phyloP scores from a whole-genome alignment of 306 rosid species.

The Casuarina glauca region DNA sequence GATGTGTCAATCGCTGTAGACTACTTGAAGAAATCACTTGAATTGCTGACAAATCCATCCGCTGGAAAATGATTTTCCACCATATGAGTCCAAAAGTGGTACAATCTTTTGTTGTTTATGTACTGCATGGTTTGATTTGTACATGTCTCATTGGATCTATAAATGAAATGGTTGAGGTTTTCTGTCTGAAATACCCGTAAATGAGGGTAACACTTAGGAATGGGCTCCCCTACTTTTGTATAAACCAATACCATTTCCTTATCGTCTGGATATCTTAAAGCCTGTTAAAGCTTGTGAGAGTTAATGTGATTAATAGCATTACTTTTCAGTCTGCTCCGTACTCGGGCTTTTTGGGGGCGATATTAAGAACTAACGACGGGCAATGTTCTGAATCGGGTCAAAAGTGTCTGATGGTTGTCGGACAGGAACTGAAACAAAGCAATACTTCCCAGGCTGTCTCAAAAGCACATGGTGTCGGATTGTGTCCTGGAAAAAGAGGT shows the following conservation, averaged over 20 bases:
- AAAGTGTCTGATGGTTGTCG: neutral
- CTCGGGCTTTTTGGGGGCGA: neutral
- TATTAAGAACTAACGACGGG: neutral
- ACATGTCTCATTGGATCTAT: slow-evolving; percentile 23
- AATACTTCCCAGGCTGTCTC: neutral
- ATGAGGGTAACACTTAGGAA: neutral
- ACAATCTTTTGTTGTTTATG: slow-evolving; percentile 10
- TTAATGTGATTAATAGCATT: too few relatives aligned
- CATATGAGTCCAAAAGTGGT: slow-evolving; percentile 21
- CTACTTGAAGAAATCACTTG: slow-evolving; percentile 81
- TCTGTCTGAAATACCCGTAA: neutral
- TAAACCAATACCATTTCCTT: neutral
- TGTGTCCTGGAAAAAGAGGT: neutral
- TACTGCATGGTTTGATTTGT: slow-evolving; percentile 33
- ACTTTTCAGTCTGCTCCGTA: neutral
- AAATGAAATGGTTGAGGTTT: neutral
- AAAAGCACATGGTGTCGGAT: neutral
- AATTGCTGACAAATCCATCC: slow-evolving; percentile 87
- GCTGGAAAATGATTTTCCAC: slow-evolving; percentile 41
- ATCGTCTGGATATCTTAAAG: neutral
- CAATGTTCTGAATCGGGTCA: neutral
- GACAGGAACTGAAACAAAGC: neutral
- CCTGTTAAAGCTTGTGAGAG: neutral
- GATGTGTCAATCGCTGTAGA: slow-evolving; percentile 90
- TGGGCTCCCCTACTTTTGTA: neutral